Percentiles rank a stretch among this genome's conserved stretches.
Conservation (phyloP, 148 eudicot genomes). For the Bassia scoparia region DNA sequence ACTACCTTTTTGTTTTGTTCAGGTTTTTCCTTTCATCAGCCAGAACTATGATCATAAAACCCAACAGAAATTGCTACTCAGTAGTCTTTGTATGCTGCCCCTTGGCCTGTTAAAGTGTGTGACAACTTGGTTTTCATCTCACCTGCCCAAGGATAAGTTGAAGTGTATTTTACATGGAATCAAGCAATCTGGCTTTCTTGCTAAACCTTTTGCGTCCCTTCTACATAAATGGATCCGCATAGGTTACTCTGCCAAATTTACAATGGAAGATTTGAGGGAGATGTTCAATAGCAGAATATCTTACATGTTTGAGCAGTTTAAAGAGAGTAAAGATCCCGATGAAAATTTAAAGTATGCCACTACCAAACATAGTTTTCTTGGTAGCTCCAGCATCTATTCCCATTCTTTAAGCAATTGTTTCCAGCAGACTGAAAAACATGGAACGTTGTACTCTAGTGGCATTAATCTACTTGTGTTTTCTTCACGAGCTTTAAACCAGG, state of each 20-base stretch:
- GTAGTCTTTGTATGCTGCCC: slow-evolving; percentile 60
- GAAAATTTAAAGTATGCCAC: slow-evolving; percentile 17
- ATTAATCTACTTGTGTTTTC: slow-evolving; percentile 42
- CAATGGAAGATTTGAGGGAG: slow-evolving; percentile 51
- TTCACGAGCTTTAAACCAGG: slow-evolving; percentile 34
- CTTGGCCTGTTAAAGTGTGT: slow-evolving; percentile 79
- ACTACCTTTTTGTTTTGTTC: slow-evolving; percentile 21
- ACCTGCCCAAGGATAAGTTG: slow-evolving; percentile 55
- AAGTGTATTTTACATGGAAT: slow-evolving; percentile 48
- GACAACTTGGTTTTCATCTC: slow-evolving; percentile 69
- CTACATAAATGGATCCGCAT: slow-evolving; percentile 65
- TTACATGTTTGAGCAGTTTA: slow-evolving; percentile 40
- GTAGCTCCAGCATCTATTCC: slow-evolving; percentile 21
- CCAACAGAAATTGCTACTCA: slow-evolving; percentile 54
- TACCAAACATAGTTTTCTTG: slow-evolving; percentile 10
- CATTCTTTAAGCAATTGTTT: slow-evolving; percentile 29
- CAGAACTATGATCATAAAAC: slow-evolving; percentile 48
- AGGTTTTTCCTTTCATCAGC: slow-evolving; percentile 65
- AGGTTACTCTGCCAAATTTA: slow-evolving; percentile 71
- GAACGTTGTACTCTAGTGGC: slow-evolving; percentile 38
- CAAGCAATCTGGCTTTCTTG: slow-evolving; percentile 41
- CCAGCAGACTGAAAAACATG: slow-evolving; percentile 27
- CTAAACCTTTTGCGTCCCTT: slow-evolving; percentile 46
- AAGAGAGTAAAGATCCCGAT: slow-evolving; percentile 23
- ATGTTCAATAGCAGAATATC: slow-evolving; percentile 49